Percentiles rank a stretch among this genome's conserved stretches.
phyloP scores from a whole-genome alignment of 73 alveolate species.

The Tetrahymena malaccensis region DNA sequence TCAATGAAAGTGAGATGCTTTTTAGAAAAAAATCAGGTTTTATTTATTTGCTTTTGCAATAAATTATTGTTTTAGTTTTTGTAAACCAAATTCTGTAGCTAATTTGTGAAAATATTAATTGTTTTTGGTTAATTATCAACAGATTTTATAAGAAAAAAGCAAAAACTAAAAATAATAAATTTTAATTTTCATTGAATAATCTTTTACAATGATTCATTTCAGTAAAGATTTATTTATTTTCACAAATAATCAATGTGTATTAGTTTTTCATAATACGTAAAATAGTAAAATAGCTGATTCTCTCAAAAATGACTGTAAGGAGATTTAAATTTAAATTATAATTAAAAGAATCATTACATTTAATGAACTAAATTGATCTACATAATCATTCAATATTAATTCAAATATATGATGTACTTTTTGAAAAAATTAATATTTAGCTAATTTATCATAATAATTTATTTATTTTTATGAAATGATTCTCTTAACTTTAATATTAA shows the following conservation, averaged over 20 bases:
- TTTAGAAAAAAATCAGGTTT: neutral
- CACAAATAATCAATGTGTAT: neutral
- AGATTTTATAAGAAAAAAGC: neutral
- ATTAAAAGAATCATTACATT: neutral
- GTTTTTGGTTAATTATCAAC: neutral
- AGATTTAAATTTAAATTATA: too few relatives aligned
- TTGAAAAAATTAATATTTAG: too few relatives aligned
- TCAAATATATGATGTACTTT: too few relatives aligned
- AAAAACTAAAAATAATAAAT: neutral
- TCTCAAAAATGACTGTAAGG: neutral
- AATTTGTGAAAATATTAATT: neutral
- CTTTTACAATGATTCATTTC: neutral
- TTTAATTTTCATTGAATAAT: too few relatives aligned
- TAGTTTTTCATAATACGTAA: neutral
- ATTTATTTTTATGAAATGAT: too few relatives aligned
- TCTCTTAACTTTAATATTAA: too few relatives aligned
- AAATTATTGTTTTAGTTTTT: too few relatives aligned
- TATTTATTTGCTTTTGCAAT: neutral
- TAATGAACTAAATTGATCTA: too few relatives aligned
- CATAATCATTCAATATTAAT: too few relatives aligned
- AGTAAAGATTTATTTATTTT: neutral
- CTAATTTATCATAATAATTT: too few relatives aligned
- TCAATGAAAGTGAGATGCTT: too few relatives aligned
- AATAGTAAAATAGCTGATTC: neutral
- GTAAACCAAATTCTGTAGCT: neutral